Base-by-base conservation (phyloP, 768 basidiomycete species). In the Boletus sp. region DNA sequence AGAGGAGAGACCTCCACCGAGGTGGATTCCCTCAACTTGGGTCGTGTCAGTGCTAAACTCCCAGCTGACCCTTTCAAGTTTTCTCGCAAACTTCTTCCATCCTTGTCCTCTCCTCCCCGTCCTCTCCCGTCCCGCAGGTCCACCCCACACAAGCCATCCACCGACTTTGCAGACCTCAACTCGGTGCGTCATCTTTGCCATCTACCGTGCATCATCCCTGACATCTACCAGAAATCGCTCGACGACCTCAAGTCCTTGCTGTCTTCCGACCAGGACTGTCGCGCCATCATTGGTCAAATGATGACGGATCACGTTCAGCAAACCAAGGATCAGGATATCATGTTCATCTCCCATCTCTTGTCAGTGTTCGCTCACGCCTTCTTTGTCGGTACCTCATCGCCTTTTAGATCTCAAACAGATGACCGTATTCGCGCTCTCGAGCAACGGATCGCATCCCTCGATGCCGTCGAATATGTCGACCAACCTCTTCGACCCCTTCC, bases 311-410 rank as follows among this genome's bases (percentile, higher is more conserved):
- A 69, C 42, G 40, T 73, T 60, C 45, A 67, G 18, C 63, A 59
- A 35, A 45, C 56, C 5, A 55, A 57, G 8, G 49, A 54, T 18
- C 58, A 60, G 12, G 83, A 84, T 39, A 70, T 81, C 17, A 56
- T 74, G 7, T 51, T 73, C 2, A 70, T 82, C n/a, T 76, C 81
- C 30, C 62, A 64, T 3, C 70, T 76, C 54, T 71, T 74, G 83
- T 83, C 54, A 29, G 71, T 62, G 0, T 28, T 45, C 32, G n/a
- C 24, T 28, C 29, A 8, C 11, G 0, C 15, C 17, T 5, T 35
- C 41, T 20, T 12, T 32, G 9, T 47, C 4, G 8, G 12, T 28
- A 11, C 24, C 49, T 54, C 30, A 54, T 29, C 5, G 37, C 58
- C n/a, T 36, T 46, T 7, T 20, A 80, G 80, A 52, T 62, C 67